A percentile compares a stretch with the other conserved stretches of the same genome.
These are phyloP conservation scores for Liquidambar formosana DNA, from an alignment of 164 flowering plant species.

Conservation along the genomic window DNA sequence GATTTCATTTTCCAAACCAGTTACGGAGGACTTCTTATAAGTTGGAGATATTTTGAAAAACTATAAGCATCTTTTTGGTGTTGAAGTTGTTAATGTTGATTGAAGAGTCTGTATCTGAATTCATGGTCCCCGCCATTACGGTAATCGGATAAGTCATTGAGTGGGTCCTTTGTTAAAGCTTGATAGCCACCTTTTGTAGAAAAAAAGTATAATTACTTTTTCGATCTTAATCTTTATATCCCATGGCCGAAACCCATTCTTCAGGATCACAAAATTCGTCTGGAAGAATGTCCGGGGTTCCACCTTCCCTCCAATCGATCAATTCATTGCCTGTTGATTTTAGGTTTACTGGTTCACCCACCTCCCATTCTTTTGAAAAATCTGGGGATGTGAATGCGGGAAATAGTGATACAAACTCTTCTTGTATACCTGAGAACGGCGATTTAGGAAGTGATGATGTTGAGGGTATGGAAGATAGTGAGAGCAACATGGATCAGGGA, in stretches of 20 bases:
- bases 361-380: constrained; percentile 11
- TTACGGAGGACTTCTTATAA: too few relatives aligned
- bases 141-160: constrained; percentile 21
- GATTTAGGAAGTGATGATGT: constrained; percentile 14
- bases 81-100: constrained; percentile 19
- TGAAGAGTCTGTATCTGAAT: constrained; percentile 18
- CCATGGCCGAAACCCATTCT: constrained; percentile 18
- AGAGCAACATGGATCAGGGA: constrained; percentile 25
- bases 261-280: constrained; percentile 18
- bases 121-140: constrained; percentile 43
- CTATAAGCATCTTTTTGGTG: neutral
- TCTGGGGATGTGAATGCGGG: constrained; percentile 10
- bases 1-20: neutral
- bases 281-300: constrained; percentile 30
- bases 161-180: constrained; percentile 49
- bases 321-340: constrained; percentile 60
- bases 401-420: constrained; percentile 9
- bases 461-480: constrained; percentile 16
- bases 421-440: constrained; percentile 30
- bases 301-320: constrained; percentile 45
- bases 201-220: constrained; percentile 18
- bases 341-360: constrained; percentile 36
- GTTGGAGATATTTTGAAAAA: neutral
- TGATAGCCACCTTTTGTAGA: constrained; percentile 21
- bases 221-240: constrained; percentile 21